Evolutionary conservation across 371 early-diverging fungal species (phyloP).

Genomic region (Mucor ambiguus): DNA sequence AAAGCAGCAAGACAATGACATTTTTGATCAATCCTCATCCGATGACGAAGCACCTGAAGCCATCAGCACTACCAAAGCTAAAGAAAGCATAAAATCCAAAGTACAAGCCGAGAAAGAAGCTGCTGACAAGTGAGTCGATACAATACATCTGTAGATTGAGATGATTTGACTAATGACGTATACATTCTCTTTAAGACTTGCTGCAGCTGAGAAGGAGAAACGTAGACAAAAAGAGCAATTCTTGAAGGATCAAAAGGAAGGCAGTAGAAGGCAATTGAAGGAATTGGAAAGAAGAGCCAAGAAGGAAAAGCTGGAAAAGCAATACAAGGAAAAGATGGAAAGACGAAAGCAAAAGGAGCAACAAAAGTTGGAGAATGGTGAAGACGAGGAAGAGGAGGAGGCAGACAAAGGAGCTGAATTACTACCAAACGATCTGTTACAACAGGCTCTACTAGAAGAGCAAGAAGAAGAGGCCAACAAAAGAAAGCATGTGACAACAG

Average conservation of each 20-base stretch:
- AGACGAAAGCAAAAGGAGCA: constrained; percentile 19
- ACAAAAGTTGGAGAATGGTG: constrained; percentile 4
- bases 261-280: constrained; percentile 36
- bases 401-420: constrained; percentile 19
- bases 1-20: constrained; percentile 15
- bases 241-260: constrained; percentile 51
- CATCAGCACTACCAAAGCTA: constrained; percentile 41
- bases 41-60: constrained; percentile 57
- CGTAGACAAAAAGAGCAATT: constrained; percentile 46
- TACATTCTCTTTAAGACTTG: constrained; percentile 21
- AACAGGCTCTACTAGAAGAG: constrained; percentile 36
- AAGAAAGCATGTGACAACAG: constrained; percentile 44
- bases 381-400: constrained; percentile 21
- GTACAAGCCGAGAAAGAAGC: constrained; percentile 42
- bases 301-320: constrained; percentile 12
- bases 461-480: constrained; percentile 43
- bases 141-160: not conserved
- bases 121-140: constrained; percentile 37
- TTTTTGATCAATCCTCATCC: constrained; percentile 25
- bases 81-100: constrained; percentile 24
- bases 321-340: constrained; percentile 22
- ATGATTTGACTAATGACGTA: not conserved
- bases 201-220: constrained; percentile 43
- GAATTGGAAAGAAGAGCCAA: constrained; percentile 26
- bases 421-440: constrained; percentile 40